phyloP scores from a whole-genome alignment of 495 filamentous ascomycete genomes.

The Hapsidospora chrysogenum region DNA sequence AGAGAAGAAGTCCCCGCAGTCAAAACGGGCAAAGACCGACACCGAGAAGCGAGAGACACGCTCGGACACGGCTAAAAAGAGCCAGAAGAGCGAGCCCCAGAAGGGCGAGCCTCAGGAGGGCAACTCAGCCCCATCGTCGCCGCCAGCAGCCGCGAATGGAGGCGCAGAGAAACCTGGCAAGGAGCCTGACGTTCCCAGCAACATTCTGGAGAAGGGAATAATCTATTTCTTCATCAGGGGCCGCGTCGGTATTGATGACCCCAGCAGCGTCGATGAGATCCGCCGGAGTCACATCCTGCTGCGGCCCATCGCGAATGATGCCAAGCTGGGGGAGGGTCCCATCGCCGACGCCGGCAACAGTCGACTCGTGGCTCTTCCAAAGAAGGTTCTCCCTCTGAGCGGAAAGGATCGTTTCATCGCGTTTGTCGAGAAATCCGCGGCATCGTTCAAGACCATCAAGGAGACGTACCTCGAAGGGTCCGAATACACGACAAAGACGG shows the following conservation, averaged over 20 bases:
- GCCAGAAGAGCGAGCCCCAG: background rate
- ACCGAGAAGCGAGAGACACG: background rate
- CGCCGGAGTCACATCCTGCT: slow-evolving; percentile 72
- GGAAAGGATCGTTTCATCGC: slow-evolving; percentile 59
- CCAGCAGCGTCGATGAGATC: slow-evolving; percentile 53
- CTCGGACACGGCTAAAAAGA: background rate
- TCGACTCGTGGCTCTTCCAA: slow-evolving; percentile 65
- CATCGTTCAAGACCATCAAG: slow-evolving; percentile 52
- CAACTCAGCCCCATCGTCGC: background rate
- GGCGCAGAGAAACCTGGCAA: background rate
- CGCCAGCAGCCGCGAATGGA: background rate
- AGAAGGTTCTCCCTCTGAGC: slow-evolving; percentile 68
- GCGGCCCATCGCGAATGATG: slow-evolving; percentile 53
- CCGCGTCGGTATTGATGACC: slow-evolving; percentile 56
- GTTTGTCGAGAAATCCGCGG: slow-evolving; percentile 66
- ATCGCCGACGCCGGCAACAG: slow-evolving; percentile 48
- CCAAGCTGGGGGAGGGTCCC: slow-evolving; percentile 44
- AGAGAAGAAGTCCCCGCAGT: background rate
- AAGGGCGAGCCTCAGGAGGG: background rate
- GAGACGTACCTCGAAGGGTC: slow-evolving; percentile 48
- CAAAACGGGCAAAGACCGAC: background rate
- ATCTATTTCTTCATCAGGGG: slow-evolving; percentile 88
- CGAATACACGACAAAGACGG: slow-evolving; percentile 65
- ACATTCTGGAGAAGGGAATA: slow-evolving; percentile 75
- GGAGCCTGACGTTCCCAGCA: slow-evolving; percentile 37